Conservation (phyloP, 495 filamentous ascomycete species). For the Trichoderma parareesei region DNA sequence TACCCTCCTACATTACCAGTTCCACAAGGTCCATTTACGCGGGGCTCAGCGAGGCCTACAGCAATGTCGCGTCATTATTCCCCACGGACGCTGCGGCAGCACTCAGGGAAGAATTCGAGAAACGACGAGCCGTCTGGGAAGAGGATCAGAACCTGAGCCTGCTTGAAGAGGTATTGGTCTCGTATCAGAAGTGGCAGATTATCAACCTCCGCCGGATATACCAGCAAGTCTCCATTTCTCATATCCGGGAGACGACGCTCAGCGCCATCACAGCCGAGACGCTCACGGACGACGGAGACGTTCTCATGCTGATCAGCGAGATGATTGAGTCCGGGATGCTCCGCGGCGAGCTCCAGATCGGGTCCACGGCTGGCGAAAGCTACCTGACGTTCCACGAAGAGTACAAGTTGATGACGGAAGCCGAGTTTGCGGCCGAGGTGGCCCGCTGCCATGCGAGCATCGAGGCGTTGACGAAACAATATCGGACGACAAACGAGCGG, state of each 20-base stretch:
- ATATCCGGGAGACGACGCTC: slow-evolving; percentile 39
- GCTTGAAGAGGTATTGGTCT: slow-evolving; percentile 37
- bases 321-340: slow-evolving; percentile 53
- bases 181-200: slow-evolving; percentile 44
- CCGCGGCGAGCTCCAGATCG: slow-evolving; percentile 42
- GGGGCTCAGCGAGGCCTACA: slow-evolving; percentile 60
- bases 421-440: slow-evolving; percentile 36
- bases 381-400: slow-evolving; percentile 32
- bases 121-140: slow-evolving; percentile 43
- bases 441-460: slow-evolving; percentile 34
- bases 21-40: slow-evolving; percentile 49
- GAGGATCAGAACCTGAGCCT: slow-evolving; percentile 44
- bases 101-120: slow-evolving; percentile 51
- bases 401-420: slow-evolving; percentile 34
- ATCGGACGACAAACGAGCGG: slow-evolving; percentile 43
- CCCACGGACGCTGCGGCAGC: slow-evolving; percentile 45
- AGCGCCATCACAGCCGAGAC: slow-evolving; percentile 38
- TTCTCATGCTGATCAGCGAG: slow-evolving; percentile 38
- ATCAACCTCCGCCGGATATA: slow-evolving; percentile 36
- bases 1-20: slow-evolving; percentile 27
- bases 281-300: slow-evolving; percentile 43
- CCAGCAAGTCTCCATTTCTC: slow-evolving; percentile 42
- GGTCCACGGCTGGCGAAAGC: slow-evolving; percentile 27
- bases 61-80: slow-evolving; percentile 60
- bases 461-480: slow-evolving; percentile 30